Conservation (phyloP, 2,329 filamentous ascomycete genomes). For the Scedosporium dehoogii region DNA sequence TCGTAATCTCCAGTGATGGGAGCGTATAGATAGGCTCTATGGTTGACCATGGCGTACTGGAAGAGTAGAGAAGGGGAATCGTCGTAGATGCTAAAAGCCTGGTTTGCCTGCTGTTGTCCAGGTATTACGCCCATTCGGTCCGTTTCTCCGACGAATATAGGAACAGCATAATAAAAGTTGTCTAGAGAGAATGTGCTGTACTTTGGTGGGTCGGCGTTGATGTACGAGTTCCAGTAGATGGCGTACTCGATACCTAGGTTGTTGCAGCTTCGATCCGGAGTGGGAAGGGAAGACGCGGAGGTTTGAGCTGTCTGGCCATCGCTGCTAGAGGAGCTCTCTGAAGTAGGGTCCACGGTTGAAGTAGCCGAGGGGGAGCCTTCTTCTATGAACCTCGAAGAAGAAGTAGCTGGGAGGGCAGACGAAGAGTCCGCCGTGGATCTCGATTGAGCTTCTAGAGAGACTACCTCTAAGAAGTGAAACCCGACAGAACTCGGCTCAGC, state of each 20-base stretch:
- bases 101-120: background rate
- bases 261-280: background rate
- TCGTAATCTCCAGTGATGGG: conserved; percentile 4
- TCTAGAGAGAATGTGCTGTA: background rate
- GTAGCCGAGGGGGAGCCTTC: too few species aligned
- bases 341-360: too few species aligned
- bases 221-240: background rate
- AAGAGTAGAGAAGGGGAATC: background rate
- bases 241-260: background rate
- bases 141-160: background rate
- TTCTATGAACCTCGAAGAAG: too few species aligned
- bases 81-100: conserved; percentile 1
- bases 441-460: too few species aligned
- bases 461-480: too few species aligned
- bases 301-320: background rate
- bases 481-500: too few species aligned
- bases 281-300: background rate
- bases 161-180: background rate
- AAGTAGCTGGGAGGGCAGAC: too few species aligned
- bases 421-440: too few species aligned
- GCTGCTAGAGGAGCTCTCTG: too few species aligned
- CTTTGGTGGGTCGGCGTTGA: background rate
- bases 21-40: conserved; percentile 6
- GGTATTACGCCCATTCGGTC: background rate
- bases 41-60: conserved; percentile 4